Evolutionary conservation across 2,329 filamentous ascomycete species (phyloP), one percentile per base, ranked within the genome.

Genomic region (Fusarium nurragi): DNA sequence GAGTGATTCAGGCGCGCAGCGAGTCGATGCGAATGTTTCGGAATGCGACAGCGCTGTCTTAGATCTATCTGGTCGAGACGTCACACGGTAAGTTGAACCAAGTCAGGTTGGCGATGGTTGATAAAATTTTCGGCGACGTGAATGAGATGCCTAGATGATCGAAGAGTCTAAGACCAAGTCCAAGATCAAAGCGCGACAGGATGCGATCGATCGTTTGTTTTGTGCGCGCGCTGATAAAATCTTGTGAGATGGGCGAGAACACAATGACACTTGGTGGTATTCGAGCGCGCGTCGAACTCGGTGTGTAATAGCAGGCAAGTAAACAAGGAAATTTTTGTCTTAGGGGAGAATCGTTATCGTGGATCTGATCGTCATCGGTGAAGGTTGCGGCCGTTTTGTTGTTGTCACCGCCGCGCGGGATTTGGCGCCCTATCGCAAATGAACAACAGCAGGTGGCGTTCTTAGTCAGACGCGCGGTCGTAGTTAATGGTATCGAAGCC

Each of bases 1-100:
- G 50, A 34, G 36, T 28, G 56, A 37, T 34, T 62, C 51, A 26
- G 48, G 52, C 61, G 66, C 45, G 56, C 46, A 58, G 50, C 40
- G 49, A 66, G 46, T 52, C 58, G 65, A 52, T 37, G 46, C 38
- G 56, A 51, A 61, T 61, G 66, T 65, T 69, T 70, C 69, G 61
- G 65, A 47, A 58, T 60, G 60, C 63, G 66, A 63, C 69, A 68
- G 53, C 38, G 19, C 36, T 70, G 62, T 70, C 70, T 72, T 65
- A 48, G 60, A 62, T 71, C 51, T 36, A 62, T 71, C 54, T 32
- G n/a, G 51, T 45, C 48, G 41, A 41, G 64, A 32, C 26, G 54
- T 64, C 51, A 61, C 57, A 55, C 44, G 18, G 38, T 37, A 48
- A 36, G 36, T 47, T 46, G n/a, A 47, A 26, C 41, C 28, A 48